Conservation (phyloP, 1,284 basidiomycete genomes). For the Sutorius eximius region DNA sequence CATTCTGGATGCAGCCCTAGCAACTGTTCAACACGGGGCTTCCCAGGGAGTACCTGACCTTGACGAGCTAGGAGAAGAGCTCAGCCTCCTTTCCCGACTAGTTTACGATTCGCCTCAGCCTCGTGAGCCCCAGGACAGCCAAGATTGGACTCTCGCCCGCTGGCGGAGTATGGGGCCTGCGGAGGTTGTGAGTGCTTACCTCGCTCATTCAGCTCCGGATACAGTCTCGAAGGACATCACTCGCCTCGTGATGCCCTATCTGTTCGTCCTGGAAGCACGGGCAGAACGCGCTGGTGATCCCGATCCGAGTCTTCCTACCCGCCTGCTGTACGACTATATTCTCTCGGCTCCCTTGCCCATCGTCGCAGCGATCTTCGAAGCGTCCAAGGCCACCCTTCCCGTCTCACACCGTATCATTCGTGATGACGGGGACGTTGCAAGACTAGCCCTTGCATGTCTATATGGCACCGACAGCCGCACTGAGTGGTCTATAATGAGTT, state of each 20-base stretch:
- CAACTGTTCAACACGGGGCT: constrained; percentile 81
- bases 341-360: constrained; percentile 66
- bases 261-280: constrained; percentile 85
- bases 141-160: constrained; percentile 69
- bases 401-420: constrained; percentile 70
- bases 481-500: constrained; percentile 82
- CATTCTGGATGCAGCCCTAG: constrained; percentile 76
- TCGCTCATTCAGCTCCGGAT: constrained; percentile 65
- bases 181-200: constrained; percentile 72
- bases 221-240: constrained; percentile 71
- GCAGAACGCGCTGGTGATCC: constrained; percentile 75
- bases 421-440: constrained; percentile 80
- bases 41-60: constrained; percentile 77
- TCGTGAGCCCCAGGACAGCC: constrained; percentile 38
- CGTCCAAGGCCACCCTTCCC: constrained; percentile 84
- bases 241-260: constrained; percentile 83
- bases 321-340: constrained; percentile 76
- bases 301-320: constrained; percentile 60
- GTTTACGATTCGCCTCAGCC: constrained; percentile 74
- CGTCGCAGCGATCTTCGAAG: constrained; percentile 78
- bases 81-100: constrained; percentile 80
- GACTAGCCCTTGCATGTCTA: constrained; percentile 83
- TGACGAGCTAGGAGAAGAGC: constrained; percentile 86
- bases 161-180: constrained; percentile 72
- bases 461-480: constrained; percentile 76